Conservation (phyloP, 2,329 filamentous ascomycete species). For the Grosmannia serpens region DNA sequence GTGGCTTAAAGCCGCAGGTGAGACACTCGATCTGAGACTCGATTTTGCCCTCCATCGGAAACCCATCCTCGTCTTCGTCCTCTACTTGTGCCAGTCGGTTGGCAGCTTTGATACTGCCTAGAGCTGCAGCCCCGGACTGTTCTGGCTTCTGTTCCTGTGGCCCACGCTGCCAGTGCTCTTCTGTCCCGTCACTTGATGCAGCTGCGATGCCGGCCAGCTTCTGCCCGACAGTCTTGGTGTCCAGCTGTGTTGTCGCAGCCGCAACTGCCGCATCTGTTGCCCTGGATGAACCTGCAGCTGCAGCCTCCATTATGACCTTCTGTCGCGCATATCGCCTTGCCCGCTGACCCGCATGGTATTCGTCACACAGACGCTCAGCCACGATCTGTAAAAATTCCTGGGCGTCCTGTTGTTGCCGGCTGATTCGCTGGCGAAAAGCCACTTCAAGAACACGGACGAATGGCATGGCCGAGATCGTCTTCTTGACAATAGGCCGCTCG, state of each 20-base stretch:
- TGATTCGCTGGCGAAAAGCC: constrained; percentile 84
- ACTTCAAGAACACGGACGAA: constrained; percentile 77
- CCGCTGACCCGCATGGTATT: constrained; percentile 76
- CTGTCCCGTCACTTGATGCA: neutral
- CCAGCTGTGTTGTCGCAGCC: neutral
- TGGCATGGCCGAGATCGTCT: constrained; percentile 77
- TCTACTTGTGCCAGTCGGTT: constrained; percentile 13
- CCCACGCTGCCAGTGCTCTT: neutral
- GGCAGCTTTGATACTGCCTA: neutral
- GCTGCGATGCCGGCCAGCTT: constrained; percentile 9
- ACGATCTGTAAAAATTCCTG: constrained; percentile 96
- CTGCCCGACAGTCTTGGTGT: constrained; percentile 6
- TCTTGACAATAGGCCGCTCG: constrained; percentile 84
- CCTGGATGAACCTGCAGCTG: neutral
- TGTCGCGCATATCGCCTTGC: constrained; percentile 50
- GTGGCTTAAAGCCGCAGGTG: constrained; percentile 81
- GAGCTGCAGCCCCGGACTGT: neutral
- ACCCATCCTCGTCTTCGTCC: constrained; percentile 53
- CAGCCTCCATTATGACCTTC: constrained; percentile 13
- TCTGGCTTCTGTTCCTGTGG: neutral
- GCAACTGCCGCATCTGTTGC: neutral
- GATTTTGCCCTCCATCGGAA: constrained; percentile 82
- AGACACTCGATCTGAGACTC: constrained; percentile 94
- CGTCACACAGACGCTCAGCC: constrained; percentile 81
- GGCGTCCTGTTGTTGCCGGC: constrained; percentile 89